Conservation (phyloP, 176 grass and related monocot genomes). For the Oryza nivara region DNA sequence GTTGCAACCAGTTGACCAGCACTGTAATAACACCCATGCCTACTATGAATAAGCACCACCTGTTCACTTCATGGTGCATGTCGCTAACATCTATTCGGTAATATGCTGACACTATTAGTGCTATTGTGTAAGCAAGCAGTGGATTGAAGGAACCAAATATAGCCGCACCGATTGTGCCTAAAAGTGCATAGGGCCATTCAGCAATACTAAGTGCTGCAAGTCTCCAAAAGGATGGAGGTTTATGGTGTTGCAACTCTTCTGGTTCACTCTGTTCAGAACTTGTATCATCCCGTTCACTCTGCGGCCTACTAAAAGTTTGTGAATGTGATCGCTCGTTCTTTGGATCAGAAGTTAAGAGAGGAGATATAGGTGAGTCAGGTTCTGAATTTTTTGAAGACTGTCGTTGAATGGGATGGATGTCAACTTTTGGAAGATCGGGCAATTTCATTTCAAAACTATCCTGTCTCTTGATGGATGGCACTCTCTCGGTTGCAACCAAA, state of each 20-base stretch:
- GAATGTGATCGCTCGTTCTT: constrained; percentile 97
- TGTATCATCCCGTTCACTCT: constrained; percentile 71
- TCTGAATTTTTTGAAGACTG: constrained; percentile 92
- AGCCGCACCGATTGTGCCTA: constrained; percentile 92
- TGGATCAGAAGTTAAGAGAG: constrained; percentile 94
- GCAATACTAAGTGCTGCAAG: constrained; percentile 90
- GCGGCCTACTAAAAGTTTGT: constrained; percentile 88
- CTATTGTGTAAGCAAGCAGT: constrained; percentile 93
- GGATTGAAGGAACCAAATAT: constrained; percentile 99
- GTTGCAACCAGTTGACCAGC: constrained; percentile 96
- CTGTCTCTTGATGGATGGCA: constrained; percentile 89
- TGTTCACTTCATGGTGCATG: constrained; percentile 85
- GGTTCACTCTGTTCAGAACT: constrained; percentile 71
- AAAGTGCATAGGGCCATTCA: constrained; percentile 99
- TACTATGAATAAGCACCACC: constrained; percentile 96
- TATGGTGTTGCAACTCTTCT: constrained; percentile 60
- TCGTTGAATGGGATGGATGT: constrained; percentile 74
- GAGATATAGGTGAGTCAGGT: constrained; percentile 98
- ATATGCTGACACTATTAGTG: constrained; percentile 90
- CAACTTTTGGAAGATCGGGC: constrained; percentile 95
- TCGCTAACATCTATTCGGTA: constrained; percentile 73
- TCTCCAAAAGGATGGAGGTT: constrained; percentile 94
- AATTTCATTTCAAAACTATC: constrained; percentile 90
- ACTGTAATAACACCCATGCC: constrained; percentile 98
- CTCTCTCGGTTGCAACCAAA: constrained; percentile 60